These are phyloP conservation scores for Lentinula aciculospora DNA, from an alignment of 768 basidiomycete species.

Conservation along the genomic window DNA sequence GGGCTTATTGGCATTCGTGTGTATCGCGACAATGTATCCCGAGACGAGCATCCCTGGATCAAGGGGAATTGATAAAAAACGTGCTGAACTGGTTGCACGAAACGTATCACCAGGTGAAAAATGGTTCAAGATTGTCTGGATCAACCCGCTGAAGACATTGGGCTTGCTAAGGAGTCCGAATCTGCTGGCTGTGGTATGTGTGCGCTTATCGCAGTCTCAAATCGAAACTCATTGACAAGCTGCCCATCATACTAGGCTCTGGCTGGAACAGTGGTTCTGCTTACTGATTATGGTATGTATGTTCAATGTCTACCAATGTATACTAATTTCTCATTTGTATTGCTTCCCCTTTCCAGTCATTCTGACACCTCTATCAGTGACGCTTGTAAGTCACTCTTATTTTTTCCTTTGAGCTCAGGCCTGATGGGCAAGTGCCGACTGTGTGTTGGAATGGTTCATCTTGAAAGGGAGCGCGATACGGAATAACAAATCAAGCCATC, in stretches of 20 bases:
- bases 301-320: conserved; percentile 6
- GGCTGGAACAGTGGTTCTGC: conserved; percentile 22
- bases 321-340: conserved; percentile 10
- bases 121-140: conserved; percentile 27
- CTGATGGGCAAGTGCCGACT: neutral
- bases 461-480: conserved; percentile 48
- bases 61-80: conserved; percentile 45
- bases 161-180: conserved; percentile 54
- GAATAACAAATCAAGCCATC: conserved; percentile 48
- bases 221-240: too few relatives aligned
- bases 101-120: neutral
- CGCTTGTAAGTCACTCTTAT: conserved; percentile 40
- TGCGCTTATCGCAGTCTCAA: too few relatives aligned
- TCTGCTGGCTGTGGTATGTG: conserved; percentile 47
- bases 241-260: conserved; percentile 19
- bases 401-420: neutral
- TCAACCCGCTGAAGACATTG: conserved; percentile 57
- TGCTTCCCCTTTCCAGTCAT: conserved; percentile 37
- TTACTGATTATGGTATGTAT: conserved; percentile 35
- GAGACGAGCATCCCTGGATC: conserved; percentile 63
- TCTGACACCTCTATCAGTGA: conserved; percentile 59
- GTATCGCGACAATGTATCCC: conserved; percentile 45
- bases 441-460: neutral
- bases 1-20: conserved; percentile 31
- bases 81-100: conserved; percentile 13